phyloP scores from a whole-genome alignment of 495 filamentous ascomycete genomes.

The Penicillium daleae region DNA sequence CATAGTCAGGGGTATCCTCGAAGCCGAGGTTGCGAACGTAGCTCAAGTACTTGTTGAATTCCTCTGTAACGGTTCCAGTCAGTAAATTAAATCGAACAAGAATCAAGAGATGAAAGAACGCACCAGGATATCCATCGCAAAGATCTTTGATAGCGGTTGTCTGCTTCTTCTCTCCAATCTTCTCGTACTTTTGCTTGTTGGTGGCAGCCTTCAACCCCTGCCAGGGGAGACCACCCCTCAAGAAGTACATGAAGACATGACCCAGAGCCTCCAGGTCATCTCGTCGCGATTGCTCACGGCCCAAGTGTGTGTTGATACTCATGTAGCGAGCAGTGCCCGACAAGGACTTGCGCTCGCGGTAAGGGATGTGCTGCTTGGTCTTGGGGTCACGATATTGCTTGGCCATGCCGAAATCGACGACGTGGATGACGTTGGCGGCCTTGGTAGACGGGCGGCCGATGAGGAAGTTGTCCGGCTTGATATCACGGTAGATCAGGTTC shows the following conservation, averaged over 20 bases:
- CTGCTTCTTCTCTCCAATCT: slow-evolving; percentile 99
- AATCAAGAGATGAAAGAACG: slow-evolving; percentile 10
- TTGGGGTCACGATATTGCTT: slow-evolving; percentile 99
- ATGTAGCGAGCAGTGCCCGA: slow-evolving; percentile 98
- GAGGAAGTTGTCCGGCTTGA: slow-evolving; percentile 99
- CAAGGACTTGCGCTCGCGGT: slow-evolving; percentile 95
- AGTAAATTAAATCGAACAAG: slow-evolving; percentile 8
- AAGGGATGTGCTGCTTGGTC: slow-evolving; percentile 99
- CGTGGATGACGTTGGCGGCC: slow-evolving; percentile 95
- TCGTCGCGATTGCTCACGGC: slow-evolving; percentile 92
- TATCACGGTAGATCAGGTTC: slow-evolving; percentile 98
- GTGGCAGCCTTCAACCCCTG: slow-evolving; percentile 98
- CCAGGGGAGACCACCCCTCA: slow-evolving; percentile 95
- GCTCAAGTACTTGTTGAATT: slow-evolving; percentile 96
- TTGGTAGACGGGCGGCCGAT: slow-evolving; percentile 94
- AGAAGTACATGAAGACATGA: slow-evolving; percentile 99
- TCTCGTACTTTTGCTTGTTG: slow-evolving; percentile 99
- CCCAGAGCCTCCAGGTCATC: slow-evolving; percentile 96
- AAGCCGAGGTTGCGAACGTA: slow-evolving; percentile 98
- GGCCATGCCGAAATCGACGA: slow-evolving; percentile 99
- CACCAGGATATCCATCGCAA: slow-evolving; percentile 91
- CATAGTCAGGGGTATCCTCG: slow-evolving; percentile 98
- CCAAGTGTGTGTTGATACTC: slow-evolving; percentile 99
- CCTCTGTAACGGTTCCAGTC: slow-evolving; percentile 58
- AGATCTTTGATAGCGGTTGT: slow-evolving; percentile 96